Evolutionary conservation across 2,329 filamentous ascomycete genomes (phyloP).

Genomic region (Trichoderma pleuroti): DNA sequence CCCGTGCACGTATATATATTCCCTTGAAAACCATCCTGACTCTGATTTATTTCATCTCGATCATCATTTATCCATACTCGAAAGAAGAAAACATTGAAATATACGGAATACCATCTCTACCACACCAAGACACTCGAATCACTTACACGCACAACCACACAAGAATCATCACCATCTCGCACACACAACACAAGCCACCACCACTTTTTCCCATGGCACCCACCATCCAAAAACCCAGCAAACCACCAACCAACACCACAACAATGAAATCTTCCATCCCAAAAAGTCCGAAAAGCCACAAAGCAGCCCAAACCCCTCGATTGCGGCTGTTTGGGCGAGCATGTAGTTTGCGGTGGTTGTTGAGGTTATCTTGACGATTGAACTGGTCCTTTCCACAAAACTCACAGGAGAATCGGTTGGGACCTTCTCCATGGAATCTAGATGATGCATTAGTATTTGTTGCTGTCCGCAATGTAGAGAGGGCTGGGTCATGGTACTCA

Average conservation of each 20-base stretch:
- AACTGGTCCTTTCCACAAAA: constrained; percentile 43
- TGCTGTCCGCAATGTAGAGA: not conserved
- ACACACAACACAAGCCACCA: not conserved
- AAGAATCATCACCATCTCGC: not conserved
- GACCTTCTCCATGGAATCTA: constrained; percentile 39
- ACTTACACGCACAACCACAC: not conserved
- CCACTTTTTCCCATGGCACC: not conserved
- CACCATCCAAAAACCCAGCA: constrained; percentile 13
- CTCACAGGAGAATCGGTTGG: constrained; percentile 39
- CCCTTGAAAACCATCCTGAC: not conserved
- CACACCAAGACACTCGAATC: not conserved
- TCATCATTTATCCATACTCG: not conserved
- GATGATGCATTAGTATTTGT: not conserved
- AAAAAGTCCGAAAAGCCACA: constrained; percentile 4
- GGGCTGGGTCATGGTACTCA: constrained; percentile 32
- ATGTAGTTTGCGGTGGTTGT: constrained; percentile 42
- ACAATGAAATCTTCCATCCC: not conserved
- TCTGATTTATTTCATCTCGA: not conserved
- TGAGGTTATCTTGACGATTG: constrained; percentile 41
- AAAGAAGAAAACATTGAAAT: not conserved
- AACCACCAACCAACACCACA: not conserved
- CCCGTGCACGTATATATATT: not conserved
- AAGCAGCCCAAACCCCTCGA: constrained; percentile 35
- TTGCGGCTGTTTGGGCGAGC: constrained; percentile 39
- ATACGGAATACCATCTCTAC: not conserved